phyloP scores from a whole-genome alignment of 2,329 filamentous ascomycete species.

The Botrytis pseudocinerea region DNA sequence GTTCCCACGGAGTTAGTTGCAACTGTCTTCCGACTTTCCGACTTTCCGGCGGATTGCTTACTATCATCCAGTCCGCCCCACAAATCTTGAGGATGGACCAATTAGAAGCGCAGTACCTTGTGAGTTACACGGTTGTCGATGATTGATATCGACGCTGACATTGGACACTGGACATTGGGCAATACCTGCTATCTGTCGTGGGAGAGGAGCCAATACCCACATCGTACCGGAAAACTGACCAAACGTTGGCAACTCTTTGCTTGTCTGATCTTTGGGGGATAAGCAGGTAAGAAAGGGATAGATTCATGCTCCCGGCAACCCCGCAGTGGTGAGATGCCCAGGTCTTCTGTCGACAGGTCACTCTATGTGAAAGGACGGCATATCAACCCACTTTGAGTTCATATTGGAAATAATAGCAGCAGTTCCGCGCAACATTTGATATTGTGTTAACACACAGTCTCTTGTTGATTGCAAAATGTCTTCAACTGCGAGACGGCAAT shows the following conservation, averaged over 20 bases:
- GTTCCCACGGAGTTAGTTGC: neutral
- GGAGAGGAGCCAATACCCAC: neutral
- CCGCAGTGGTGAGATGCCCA: neutral
- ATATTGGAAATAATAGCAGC: neutral
- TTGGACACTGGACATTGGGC: neutral
- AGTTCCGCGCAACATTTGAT: neutral
- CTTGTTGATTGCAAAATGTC: neutral
- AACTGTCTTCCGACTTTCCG: neutral
- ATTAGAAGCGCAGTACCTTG: neutral
- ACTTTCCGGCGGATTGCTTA: neutral
- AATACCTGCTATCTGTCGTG: neutral
- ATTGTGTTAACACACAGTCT: neutral
- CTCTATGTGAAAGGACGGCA: neutral
- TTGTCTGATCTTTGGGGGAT: neutral
- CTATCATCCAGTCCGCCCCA: neutral
- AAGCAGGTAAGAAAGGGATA: neutral
- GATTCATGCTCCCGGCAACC: neutral
- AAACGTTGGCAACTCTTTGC: neutral
- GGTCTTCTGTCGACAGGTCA: neutral
- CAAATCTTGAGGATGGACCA: neutral
- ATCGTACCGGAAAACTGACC: neutral
- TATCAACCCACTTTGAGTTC: neutral
- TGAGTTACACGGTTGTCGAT: neutral
- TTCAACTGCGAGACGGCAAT: neutral
- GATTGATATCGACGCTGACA: neutral